phyloP scores from a whole-genome alignment of 805 yeast genomes.

The Candida insectorum region DNA sequence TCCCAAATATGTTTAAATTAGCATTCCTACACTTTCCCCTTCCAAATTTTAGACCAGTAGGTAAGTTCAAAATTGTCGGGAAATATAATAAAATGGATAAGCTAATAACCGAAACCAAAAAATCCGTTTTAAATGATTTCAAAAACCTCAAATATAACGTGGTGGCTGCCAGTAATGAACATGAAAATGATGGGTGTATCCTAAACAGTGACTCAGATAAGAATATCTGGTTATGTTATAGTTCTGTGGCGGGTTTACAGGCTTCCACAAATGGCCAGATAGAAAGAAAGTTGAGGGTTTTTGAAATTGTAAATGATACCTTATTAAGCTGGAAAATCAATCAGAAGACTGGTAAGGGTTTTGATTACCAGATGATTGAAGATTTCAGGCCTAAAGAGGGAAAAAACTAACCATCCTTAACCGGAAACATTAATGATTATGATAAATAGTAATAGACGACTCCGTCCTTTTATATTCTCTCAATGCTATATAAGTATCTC shows the following conservation, averaged over 20 bases:
- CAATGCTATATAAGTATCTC: no score
- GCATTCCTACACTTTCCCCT: conserved; percentile 40
- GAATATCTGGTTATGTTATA: conserved; percentile 36
- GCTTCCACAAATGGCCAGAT: conserved; percentile 28
- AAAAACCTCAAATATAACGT: conserved; percentile 33
- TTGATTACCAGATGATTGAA: conserved; percentile 26
- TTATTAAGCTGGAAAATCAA: conserved; percentile 38
- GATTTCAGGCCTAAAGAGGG: no score
- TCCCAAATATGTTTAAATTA: conserved; percentile 20
- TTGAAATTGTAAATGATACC: conserved; percentile 22
- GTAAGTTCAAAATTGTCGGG: conserved; percentile 37
- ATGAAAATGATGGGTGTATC: conserved; percentile 42
- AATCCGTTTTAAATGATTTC: conserved; percentile 30
- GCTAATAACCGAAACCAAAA: conserved; percentile 25
- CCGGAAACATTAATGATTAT: no score
- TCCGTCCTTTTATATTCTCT: no score
- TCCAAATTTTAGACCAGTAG: conserved; percentile 40
- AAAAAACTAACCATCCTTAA: no score
- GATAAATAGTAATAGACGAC: no score
- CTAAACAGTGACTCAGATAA: conserved; percentile 6
- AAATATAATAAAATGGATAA: conserved; percentile 35
- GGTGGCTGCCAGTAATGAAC: conserved; percentile 42
- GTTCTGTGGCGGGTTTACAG: conserved; percentile 35
- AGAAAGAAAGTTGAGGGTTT: conserved; percentile 32
- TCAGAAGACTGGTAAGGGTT: conserved; percentile 20